Percentiles rank a stretch among this genome's conserved stretches.
phyloP scores from a whole-genome alignment of 129 eudicot genomes.

The Gnaphalium uliginosum region DNA sequence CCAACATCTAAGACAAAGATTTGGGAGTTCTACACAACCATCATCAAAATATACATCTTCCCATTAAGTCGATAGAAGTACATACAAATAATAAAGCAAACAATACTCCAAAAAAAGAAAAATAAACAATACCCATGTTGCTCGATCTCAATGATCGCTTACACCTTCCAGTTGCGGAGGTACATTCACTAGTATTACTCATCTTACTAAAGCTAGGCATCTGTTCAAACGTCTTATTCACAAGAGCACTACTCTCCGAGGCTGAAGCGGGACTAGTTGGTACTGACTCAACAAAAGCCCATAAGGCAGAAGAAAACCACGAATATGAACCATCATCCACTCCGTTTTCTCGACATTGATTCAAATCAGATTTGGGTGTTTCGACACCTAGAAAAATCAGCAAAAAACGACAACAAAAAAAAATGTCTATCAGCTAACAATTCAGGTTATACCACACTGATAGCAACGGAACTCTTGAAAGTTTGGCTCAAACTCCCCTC shows the following conservation, averaged over 20 bases:
- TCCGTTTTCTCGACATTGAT: slow-evolving; percentile 35
- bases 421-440: slow-evolving; percentile 41
- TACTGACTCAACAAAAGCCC: slow-evolving; percentile 72
- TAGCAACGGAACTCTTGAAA: slow-evolving; percentile 50
- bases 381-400: slow-evolving; percentile 60
- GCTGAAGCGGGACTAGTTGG: slow-evolving; percentile 84
- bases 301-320: slow-evolving; percentile 35
- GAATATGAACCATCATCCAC: slow-evolving; percentile 51
- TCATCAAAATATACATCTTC: slow-evolving; percentile 32
- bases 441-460: background rate
- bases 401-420: slow-evolving; percentile 22
- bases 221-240: slow-evolving; percentile 56
- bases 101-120: slow-evolving; percentile 49
- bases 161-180: slow-evolving; percentile 28
- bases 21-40: background rate
- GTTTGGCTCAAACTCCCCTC: slow-evolving; percentile 54
- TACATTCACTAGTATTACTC: slow-evolving; percentile 31
- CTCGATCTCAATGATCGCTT: slow-evolving; percentile 29
- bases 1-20: background rate
- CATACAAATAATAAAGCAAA: slow-evolving; percentile 59
- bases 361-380: slow-evolving; percentile 37
- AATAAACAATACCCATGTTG: slow-evolving; percentile 33
- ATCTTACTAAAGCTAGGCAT: slow-evolving; percentile 57
- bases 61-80: slow-evolving; percentile 27
- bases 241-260: slow-evolving; percentile 61